Base-by-base conservation (phyloP, 371 early-diverging fungal genomes). In the Cokeromyces recurvatus region DNA sequence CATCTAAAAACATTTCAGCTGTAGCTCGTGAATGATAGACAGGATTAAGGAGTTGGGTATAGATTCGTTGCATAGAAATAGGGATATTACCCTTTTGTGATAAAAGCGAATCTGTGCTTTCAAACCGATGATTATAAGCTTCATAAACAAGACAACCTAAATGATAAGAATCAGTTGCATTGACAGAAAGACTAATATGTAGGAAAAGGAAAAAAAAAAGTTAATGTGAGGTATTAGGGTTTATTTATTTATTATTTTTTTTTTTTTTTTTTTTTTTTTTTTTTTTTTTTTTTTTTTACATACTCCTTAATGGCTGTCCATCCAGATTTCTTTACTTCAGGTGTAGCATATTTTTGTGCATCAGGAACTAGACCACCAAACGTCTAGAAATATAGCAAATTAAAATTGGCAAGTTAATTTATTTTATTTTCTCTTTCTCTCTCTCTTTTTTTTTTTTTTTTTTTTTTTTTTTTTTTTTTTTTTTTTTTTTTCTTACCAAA, bases 121-220 rank as follows among this genome's bases (percentile, higher is more conserved):
- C 66, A 32, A 85, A 79, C 7, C 67, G 57, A 17, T 82, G 85
- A 42, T 92, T 92, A 65, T 84, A 95, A 8, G 83, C 66, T 58
- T 91, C 89, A 55, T 87, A 83, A 10, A 92, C 71, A 32, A 95
- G 57, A 47, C 84, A 85, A 1, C 87, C 93, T 29, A 84, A 78
- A 24, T 79, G 84, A 84, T 89, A 95, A 0, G 90, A 78, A 62
- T 95, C 95, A 4, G 84, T 65, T 2, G 83, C 77, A 9, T 61
- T 51, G 9, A 43, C 50, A 21, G 76, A n/a, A n/a, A n/a, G n/a
- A n/a, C n/a, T n/a, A n/a, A n/a, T n/a, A n/a, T n/a, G n/a, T n/a
- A n/a, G n/a, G n/a, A n/a, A n/a, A n/a, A n/a, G n/a, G n/a, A n/a
- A n/a, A n/a, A n/a, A n/a, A n/a, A n/a, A n/a, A n/a, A n/a, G n/a